These are phyloP conservation scores for Globisporangium recalcitrans DNA, from an alignment of 352 stramenopile genomes.

Conservation along the genomic window DNA sequence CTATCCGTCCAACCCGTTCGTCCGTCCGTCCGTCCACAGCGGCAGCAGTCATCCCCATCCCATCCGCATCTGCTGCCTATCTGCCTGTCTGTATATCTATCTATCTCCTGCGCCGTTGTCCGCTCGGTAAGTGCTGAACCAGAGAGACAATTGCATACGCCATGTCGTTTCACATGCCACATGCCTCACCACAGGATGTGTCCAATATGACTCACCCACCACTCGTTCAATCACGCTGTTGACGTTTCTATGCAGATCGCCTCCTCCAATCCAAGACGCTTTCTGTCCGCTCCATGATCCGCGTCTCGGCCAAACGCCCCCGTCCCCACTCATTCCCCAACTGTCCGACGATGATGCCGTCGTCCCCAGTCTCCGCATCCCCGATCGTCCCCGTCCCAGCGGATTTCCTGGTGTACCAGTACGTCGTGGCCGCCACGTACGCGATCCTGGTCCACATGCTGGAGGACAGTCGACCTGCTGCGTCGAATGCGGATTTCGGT, in stretches of 20 bases:
- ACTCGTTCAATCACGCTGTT: neutral
- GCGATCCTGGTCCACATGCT: slow-evolving; percentile 10
- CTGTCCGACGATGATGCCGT: neutral
- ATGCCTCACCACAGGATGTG: neutral
- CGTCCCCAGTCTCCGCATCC: no score
- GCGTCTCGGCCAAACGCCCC: slow-evolving; percentile 10
- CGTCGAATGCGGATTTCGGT: slow-evolving; percentile 6
- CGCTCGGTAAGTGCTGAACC: neutral
- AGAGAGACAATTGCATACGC: neutral
- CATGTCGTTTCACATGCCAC: neutral
- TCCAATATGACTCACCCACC: neutral
- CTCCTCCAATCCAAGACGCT: neutral
- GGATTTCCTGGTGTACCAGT: slow-evolving; percentile 5
- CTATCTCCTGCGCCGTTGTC: neutral
- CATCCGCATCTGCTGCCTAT: neutral
- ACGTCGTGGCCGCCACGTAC: slow-evolving; percentile 6
- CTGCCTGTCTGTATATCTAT: slow-evolving; percentile 7
- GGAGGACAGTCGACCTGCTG: neutral
- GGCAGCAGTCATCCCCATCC: neutral
- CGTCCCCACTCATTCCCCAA: slow-evolving; percentile 1
- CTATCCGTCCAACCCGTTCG: neutral
- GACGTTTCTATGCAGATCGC: neutral
- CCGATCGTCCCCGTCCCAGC: neutral
- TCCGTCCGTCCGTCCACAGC: neutral
- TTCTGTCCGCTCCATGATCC: slow-evolving; percentile 4